A percentile compares a stretch with the other conserved stretches of the same genome.
Evolutionary conservation across 306 rosid genomes (phyloP).

Genomic region (Glycine soja): DNA sequence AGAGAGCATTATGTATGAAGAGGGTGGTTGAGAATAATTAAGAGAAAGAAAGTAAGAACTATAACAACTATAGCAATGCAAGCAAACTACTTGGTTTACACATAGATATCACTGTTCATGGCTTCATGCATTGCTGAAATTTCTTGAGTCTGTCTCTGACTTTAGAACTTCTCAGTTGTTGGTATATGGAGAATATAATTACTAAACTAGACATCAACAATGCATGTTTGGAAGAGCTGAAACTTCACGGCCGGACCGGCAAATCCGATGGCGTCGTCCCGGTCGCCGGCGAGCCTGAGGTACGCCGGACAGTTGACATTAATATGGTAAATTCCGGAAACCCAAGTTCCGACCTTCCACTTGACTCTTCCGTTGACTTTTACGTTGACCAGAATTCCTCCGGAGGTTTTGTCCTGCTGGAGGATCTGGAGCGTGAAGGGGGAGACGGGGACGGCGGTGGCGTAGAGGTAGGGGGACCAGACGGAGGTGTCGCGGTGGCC

Average conservation of each 20-base stretch:
- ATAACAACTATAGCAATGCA: not conserved
- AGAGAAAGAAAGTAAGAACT: not conserved
- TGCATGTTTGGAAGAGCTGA: conserved; percentile 61
- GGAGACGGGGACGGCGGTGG: conserved; percentile 57
- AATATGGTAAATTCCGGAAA: conserved; percentile 67
- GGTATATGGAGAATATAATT: no score
- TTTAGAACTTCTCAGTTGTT: no score
- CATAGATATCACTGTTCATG: no score
- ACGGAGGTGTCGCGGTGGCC: conserved; percentile 60
- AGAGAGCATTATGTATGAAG: not conserved
- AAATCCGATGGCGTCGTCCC: not conserved
- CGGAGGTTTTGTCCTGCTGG: conserved; percentile 58
- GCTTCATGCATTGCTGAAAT: no score
- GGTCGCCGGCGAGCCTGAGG: conserved; percentile 48
- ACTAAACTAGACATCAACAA: conserved; percentile 61
- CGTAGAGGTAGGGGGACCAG: conserved; percentile 74
- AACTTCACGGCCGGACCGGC: conserved; percentile 55
- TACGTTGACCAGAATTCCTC: conserved; percentile 56
- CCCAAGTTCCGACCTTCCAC: conserved; percentile 89
- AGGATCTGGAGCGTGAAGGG: conserved; percentile 47
- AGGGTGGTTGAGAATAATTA: not conserved
- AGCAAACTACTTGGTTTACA: conserved; percentile 35
- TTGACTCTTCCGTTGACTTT: conserved; percentile 65
- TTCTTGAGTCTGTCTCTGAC: no score
- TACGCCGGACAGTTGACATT: conserved; percentile 72